Evolutionary conservation across 441 rosid species (phyloP), one percentile per base, ranked within the genome.

Genomic region (Jatropha podagrica): DNA sequence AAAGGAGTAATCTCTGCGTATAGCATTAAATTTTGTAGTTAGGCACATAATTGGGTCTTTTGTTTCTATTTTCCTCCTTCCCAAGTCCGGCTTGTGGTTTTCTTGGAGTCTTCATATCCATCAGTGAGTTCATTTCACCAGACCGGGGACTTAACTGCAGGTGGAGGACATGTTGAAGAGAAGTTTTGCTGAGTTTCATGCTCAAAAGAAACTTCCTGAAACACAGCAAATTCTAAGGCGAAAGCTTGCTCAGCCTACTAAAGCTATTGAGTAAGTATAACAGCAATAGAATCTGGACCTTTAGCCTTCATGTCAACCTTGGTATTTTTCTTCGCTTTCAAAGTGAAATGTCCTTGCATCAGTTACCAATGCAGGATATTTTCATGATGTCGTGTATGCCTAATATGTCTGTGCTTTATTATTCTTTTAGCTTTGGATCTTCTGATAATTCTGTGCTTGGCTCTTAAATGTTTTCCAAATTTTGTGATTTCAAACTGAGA

Each of bases 161-260:
- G 97, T 96, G 79, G 99, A 96, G 85, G 99, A 96, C 78, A 96
- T 96, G 99, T 76, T 96, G 85, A 96, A 96, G 88, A 89, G 98
- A 88, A 96, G 97, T 84, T 96, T 96, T 86, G 97, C 99, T 68
- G 99, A 96, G 85, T 96, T 96, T 81, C 96, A 89, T 90, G 80
- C 97, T 69, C 99, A 96, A 85, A 92, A 89, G 86, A 88, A 92
- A 71, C 91, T 96, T 81, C 97, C 99, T 26, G 99, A 96, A 83
- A 86, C 85, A 76, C 93, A 91, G 74, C 89, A 88, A 77, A 90
- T 92, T 78, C 87, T 96, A 74, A 86, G 84, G 96, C 78, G 80
- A 68, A 92, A 92, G 86, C 97, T 88, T 85, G 81, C 94, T 70
- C 92, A 78, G 84, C 93, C 97, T 80, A 73, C 67, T 77, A 91